Percentiles rank a stretch among this genome's conserved stretches.
Conservation (phyloP, 441 rosid genomes). For the Euphorbia neoarborescens region DNA sequence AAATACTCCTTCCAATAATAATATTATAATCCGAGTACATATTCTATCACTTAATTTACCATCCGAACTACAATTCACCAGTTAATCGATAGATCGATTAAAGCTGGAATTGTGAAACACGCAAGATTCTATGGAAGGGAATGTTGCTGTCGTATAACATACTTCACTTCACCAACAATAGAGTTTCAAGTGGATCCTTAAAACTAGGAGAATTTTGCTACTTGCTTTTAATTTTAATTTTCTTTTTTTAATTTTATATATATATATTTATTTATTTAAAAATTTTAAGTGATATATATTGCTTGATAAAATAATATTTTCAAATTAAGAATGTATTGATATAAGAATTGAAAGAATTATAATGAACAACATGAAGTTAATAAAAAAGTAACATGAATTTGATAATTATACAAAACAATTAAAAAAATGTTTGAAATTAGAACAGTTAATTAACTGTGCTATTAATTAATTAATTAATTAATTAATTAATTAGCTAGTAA, state of each 20-base stretch:
- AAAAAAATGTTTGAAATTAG: conserved; percentile 26
- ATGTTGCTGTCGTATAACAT: conserved; percentile 10
- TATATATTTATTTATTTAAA: background rate
- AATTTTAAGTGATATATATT: background rate
- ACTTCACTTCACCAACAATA: conserved; percentile 15
- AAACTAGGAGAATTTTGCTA: conserved; percentile 8
- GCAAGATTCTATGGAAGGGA: background rate
- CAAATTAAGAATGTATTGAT: background rate
- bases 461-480: no score
- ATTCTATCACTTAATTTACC: no score
- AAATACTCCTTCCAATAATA: no score
- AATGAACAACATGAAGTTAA: conserved; percentile 12
- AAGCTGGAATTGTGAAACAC: background rate
- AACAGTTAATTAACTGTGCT: conserved; percentile 3
- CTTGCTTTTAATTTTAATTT: conserved; percentile 3
- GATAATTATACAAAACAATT: background rate
- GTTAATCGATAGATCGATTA: no score
- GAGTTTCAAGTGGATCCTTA: conserved; percentile 8
- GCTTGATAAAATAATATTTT: background rate
- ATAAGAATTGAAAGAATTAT: conserved; percentile 22
- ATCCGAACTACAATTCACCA: no score
- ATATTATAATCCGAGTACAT: no score
- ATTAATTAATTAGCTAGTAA: conserved; percentile 33
- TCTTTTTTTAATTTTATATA: conserved; percentile 13
- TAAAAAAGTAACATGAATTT: conserved; percentile 14